A percentile compares a stretch with the other conserved stretches of the same genome.
phyloP scores from a whole-genome alignment of 768 basidiomycete species.

The Gyrodon lividus region DNA sequence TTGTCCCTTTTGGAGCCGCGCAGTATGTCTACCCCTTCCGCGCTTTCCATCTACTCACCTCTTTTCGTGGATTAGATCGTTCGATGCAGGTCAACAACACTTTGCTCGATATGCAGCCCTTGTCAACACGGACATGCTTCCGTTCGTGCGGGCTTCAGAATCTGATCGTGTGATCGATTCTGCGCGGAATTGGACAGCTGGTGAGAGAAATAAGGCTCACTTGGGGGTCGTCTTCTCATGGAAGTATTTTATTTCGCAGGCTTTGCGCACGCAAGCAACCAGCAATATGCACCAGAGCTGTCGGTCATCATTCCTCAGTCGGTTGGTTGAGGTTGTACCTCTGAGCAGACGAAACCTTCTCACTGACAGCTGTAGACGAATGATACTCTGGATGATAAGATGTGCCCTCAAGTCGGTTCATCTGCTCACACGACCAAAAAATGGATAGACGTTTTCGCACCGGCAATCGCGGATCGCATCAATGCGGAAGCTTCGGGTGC shows the following conservation, averaged over 20 bases:
- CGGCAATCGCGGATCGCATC: slow-evolving; percentile 53
- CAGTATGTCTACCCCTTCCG: slow-evolving; percentile 56
- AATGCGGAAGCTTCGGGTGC: slow-evolving; percentile 63
- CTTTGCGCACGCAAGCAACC: slow-evolving; percentile 51
- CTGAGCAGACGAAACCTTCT: slow-evolving; percentile 2
- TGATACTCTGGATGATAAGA: slow-evolving; percentile 61
- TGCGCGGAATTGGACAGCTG: slow-evolving; percentile 65
- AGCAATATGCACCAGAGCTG: slow-evolving; percentile 43
- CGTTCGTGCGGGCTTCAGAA: slow-evolving; percentile 50
- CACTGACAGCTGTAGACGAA: slow-evolving; percentile 39
- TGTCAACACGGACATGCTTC: slow-evolving; percentile 42
- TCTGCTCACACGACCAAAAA: slow-evolving; percentile 39
- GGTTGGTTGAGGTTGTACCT: slow-evolving; percentile 32
- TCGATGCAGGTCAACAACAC: slow-evolving; percentile 47
- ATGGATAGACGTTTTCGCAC: slow-evolving; percentile 56
- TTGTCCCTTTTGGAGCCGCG: slow-evolving; percentile 63
- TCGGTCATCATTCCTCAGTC: slow-evolving; percentile 56
- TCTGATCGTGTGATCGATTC: slow-evolving; percentile 58
- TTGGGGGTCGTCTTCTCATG: neutral
- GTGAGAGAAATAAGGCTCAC: slow-evolving; percentile 30
- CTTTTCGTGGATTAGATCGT: slow-evolving; percentile 34
- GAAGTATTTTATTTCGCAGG: slow-evolving; percentile 48
- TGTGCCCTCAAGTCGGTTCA: slow-evolving; percentile 56
- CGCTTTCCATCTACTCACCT: slow-evolving; percentile 55
- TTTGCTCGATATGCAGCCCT: slow-evolving; percentile 52